Evolutionary conservation across 768 basidiomycete genomes (phyloP), one percentile per base, ranked within the genome.

Genomic region (Lentinula raphanica): DNA sequence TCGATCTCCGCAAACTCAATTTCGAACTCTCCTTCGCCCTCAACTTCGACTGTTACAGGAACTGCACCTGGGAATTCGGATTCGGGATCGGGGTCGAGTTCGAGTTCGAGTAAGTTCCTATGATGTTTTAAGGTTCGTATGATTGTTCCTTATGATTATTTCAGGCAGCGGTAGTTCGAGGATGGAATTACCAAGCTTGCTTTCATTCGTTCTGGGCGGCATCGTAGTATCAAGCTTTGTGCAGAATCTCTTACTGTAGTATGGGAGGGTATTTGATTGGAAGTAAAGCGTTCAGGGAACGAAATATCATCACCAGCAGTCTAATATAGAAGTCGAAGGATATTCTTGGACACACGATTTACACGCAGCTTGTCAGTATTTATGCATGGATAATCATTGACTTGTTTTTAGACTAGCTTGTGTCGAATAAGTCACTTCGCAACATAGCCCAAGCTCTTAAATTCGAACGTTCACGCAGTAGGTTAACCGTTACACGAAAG

Each of bases 51-150:
- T 21, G 25, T 28, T 36, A 25, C 40, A 44, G 54, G 54, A 56
- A 56, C 29, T 25, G 5, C 54, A 19, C 15, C 54, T 40, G 54
- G 54, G 13, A 46, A 56, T 28, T n/a, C 44, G 40, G 54, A 36
- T 21, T 39, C 51, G 51, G 21, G 36, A 9, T 39, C 51, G 36
- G 21, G 51, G 3, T 53, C 51, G 36, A 23, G 49, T 5, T 23
- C 48, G 9, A 31, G 49, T 50, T 50, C 51, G 21, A 39, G 51
- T 53, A 36, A 28, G 51, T 53, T 5, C 19, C 9, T 39, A 53
- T 9, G 38, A 5, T 17, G 19, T 29, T 49, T n/a, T n/a, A n/a
- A n/a, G 27, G 7, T 39, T 13, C 23, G 8, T 15, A n/a, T 53
- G n/a, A 5, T 3, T 32, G 19, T n/a, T 32, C 1, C 21, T 31